Evolutionary conservation across 225 moss, liverwort and hornwort species (phyloP).

Genomic region (Marchantia paleacea): DNA sequence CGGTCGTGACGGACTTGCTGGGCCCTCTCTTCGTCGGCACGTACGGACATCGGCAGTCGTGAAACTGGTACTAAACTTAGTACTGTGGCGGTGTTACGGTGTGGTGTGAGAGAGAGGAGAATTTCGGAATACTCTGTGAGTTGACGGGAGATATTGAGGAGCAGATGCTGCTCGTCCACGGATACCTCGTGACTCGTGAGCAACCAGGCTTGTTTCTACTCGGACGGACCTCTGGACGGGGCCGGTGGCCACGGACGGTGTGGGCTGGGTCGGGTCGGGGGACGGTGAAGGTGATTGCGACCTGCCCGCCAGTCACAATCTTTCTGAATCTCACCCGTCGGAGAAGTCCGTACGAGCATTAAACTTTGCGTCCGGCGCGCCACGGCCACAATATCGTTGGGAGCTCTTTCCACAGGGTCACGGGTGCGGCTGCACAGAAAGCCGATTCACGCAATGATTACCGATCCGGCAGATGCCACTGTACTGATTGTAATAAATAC

Average conservation of each 20-base stretch:
- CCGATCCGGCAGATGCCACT: not conserved
- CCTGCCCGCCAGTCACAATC: not conserved
- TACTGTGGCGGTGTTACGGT: not conserved
- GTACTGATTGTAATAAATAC: not conserved
- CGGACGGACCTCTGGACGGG: not conserved
- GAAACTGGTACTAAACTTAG: not conserved
- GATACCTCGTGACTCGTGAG: not conserved
- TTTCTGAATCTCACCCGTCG: not conserved
- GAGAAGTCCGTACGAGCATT: not conserved
- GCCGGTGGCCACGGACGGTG: not conserved
- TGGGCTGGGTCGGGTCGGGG: not conserved
- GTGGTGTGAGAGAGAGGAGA: not conserved
- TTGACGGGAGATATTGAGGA: not conserved
- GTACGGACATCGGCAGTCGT: not conserved
- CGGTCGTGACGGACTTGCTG: no score
- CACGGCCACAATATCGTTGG: not conserved
- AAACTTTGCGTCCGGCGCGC: not conserved
- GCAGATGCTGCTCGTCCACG: not conserved
- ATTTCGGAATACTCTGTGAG: not conserved
- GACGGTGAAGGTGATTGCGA: not conserved
- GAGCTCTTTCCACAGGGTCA: not conserved
- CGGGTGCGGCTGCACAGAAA: not conserved
- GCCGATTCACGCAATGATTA: not conserved
- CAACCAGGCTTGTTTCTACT: not conserved
- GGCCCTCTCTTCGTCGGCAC: not conserved